These are phyloP conservation scores for Ogataea haglerorum DNA, from an alignment of 805 yeast species.

Conservation along the genomic window DNA sequence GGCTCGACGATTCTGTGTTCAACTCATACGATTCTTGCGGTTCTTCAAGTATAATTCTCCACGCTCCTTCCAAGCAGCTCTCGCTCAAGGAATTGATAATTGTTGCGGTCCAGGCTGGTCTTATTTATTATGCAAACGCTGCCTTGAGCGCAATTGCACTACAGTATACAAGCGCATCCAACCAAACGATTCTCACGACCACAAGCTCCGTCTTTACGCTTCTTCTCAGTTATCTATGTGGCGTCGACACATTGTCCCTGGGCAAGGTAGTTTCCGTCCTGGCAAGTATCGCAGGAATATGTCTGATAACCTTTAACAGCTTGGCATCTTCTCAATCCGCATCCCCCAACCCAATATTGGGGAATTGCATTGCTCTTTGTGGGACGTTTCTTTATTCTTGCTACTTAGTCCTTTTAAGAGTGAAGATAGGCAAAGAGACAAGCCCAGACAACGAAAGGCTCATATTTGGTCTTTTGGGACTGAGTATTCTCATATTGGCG, in stretches of 20 bases:
- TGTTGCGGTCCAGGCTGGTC: conserved; percentile 39
- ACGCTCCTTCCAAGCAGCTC: conserved; percentile 24
- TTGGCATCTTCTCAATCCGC: not conserved
- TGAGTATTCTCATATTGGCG: conserved; percentile 38
- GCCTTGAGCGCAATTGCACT: conserved; percentile 40
- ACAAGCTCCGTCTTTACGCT: conserved; percentile 51
- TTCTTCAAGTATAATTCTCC: conserved; percentile 11
- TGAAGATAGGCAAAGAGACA: conserved; percentile 43
- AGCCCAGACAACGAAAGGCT: conserved; percentile 43
- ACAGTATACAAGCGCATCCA: conserved; percentile 50
- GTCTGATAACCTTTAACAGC: conserved; percentile 40
- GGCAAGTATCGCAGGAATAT: conserved; percentile 45
- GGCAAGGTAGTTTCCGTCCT: conserved; percentile 42
- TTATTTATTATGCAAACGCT: conserved; percentile 42
- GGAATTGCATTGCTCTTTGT: conserved; percentile 42
- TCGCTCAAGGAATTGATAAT: conserved; percentile 31
- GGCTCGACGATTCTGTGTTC: not conserved
- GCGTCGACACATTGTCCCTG: conserved; percentile 41
- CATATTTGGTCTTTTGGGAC: conserved; percentile 46
- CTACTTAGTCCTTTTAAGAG: conserved; percentile 42
- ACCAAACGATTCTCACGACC: conserved; percentile 49
- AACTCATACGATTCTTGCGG: conserved; percentile 3
- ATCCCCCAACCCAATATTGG: conserved; percentile 36
- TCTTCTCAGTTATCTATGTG: conserved; percentile 38
- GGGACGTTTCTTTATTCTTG: conserved; percentile 48